A percentile compares a stretch with the other conserved stretches of the same genome.
These are phyloP conservation scores for Ambrosiella beaveri DNA, from an alignment of 2,329 filamentous ascomycete species.

Conservation along the genomic window DNA sequence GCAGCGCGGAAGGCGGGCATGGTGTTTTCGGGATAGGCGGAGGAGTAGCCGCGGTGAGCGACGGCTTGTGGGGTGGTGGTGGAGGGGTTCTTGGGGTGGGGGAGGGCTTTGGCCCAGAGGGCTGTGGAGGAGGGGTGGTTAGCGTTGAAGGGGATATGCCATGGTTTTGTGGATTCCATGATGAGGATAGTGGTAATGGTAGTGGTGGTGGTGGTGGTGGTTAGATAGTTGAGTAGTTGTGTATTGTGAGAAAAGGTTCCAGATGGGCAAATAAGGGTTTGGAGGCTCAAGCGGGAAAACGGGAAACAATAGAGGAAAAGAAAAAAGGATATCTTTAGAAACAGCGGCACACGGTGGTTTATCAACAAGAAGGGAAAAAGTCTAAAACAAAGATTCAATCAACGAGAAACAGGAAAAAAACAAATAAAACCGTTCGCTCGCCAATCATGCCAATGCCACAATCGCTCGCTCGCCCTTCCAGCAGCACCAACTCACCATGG, in stretches of 20 bases:
- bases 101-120: conserved; percentile 21
- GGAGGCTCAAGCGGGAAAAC: too few species aligned
- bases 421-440: too few species aligned
- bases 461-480: too few species aligned
- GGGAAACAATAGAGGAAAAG: neutral
- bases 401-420: neutral
- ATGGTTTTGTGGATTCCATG: neutral
- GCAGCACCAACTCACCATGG: too few species aligned
- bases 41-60: conserved; percentile 65
- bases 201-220: neutral
- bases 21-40: conserved; percentile 68
- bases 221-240: neutral
- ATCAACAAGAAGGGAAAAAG: neutral
- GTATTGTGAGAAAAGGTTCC: neutral
- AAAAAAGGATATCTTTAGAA: neutral
- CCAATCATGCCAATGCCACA: too few species aligned
- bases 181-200: neutral
- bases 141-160: neutral
- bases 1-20: conserved; percentile 63
- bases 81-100: conserved; percentile 14
- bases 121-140: conserved; percentile 14
- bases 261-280: too few species aligned
- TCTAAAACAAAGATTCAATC: neutral
- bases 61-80: conserved; percentile 48
- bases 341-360: too few species aligned